Base-by-base conservation (phyloP, 257 asterid species). In the Thymus mandschuricus region DNA sequence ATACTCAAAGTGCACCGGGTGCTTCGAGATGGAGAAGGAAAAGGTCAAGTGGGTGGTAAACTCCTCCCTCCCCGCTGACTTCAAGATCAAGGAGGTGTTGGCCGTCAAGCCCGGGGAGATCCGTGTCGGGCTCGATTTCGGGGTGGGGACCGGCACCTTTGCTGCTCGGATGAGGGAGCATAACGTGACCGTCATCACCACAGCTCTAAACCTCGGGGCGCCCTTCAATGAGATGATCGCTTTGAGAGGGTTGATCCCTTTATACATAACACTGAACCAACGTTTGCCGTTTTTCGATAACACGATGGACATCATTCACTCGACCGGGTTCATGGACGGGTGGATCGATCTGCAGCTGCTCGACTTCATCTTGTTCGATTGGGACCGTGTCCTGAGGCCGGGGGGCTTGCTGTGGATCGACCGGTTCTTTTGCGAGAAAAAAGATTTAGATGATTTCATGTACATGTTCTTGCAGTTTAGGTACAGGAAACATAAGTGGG, bases 371-470 rank as follows among this genome's bases (percentile, higher is more conserved):
- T 77, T 93, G 59, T 93, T 90, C 29, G 97, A 93, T 10, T 93
- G 98, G 98, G 98, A 93, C 65, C 88, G 97, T 0, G 77, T 90
- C 6, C 68, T 90, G 71, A 87, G 98, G 87, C 97, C 96, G 0
- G 97, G 98, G 5, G 98, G 97, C 0, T 73, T 93, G 81, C 54
- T 88, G 70, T 88, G 97, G 98, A 86, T 93, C 38, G 96, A 90
- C 49, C 75, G 89, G 28, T 93, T 93, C 81, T 90, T 93, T 34
- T 90, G 96, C 73, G 88, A 77, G 45, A 90, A 96, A 80, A 90
- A 82, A 51, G 92, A 88, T 69, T 78, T 92, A 69, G 97, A 88
- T 83, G 93, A 88, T 2, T 92, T 78, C 49, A 85, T 88, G 96
- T 92, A 87, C 76, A 88, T 92, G 97, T 87, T 90, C 70, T 77